Evolutionary conservation across 2,329 filamentous ascomycete genomes (phyloP).

Genomic region (Metarhizium rileyi): DNA sequence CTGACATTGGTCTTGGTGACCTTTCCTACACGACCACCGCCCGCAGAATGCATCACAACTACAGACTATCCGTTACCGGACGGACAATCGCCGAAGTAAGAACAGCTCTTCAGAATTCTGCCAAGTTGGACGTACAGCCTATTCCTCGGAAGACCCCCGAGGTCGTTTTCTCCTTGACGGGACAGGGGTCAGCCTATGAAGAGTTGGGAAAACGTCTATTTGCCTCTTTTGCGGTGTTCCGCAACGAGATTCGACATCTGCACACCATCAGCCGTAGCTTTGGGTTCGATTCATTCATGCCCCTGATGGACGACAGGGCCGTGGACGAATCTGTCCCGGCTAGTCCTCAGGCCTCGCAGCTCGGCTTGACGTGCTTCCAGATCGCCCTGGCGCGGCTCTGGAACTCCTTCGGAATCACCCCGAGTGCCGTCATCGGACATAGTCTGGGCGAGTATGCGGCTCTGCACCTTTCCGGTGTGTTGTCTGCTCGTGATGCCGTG

Average conservation of each 20-base stretch:
- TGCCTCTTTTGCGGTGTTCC: too few relatives aligned
- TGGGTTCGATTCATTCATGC: slow-evolving; percentile 49
- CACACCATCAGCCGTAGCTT: too few relatives aligned
- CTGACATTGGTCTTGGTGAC: not conserved
- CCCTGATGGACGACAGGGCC: slow-evolving; percentile 27
- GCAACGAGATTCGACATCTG: too few relatives aligned
- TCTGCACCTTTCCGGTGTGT: slow-evolving; percentile 60
- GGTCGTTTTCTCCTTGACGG: too few relatives aligned
- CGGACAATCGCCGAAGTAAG: too few relatives aligned
- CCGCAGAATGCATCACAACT: not conserved
- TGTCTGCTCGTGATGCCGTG: slow-evolving; percentile 62
- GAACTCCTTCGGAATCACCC: slow-evolving; percentile 40
- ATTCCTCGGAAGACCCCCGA: too few relatives aligned
- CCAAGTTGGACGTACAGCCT: too few relatives aligned
- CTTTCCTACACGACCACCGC: not conserved
- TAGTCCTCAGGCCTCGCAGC: slow-evolving; percentile 40
- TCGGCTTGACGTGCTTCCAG: slow-evolving; percentile 44
- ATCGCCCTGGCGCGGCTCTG: slow-evolving; percentile 48
- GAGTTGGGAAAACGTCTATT: too few relatives aligned
- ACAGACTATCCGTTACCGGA: slow-evolving; percentile 12
- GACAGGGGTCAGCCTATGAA: too few relatives aligned
- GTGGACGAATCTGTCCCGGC: slow-evolving; percentile 8
- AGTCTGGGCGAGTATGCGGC: slow-evolving; percentile 30
- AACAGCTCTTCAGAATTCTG: slow-evolving; percentile 27
- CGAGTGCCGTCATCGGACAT: slow-evolving; percentile 48